Conservation (phyloP, 2,329 filamentous ascomycete genomes). For the Aspergillus oerlinghausenensis region DNA sequence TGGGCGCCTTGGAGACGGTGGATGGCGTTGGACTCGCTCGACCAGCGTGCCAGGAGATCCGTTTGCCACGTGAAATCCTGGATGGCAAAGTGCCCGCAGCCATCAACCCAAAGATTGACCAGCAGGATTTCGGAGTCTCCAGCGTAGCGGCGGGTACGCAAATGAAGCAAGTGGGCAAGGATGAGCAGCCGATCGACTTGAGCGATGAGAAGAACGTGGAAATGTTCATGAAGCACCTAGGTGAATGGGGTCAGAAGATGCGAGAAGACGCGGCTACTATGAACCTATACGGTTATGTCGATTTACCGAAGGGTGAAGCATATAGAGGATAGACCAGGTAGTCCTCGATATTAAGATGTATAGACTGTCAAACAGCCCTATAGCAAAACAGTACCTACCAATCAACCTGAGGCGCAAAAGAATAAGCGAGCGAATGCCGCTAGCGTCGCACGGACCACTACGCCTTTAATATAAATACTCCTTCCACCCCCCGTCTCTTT, state of each 20-base stretch:
- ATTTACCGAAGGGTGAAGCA: constrained; percentile 17
- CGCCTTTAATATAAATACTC: constrained; percentile 25
- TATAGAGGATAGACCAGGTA: background rate
- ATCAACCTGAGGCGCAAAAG: background rate
- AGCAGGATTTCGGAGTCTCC: constrained; percentile 50
- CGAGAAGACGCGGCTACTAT: constrained; percentile 33
- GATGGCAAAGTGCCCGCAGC: constrained; percentile 42
- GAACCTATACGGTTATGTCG: constrained; percentile 43
- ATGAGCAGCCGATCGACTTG: constrained; percentile 51
- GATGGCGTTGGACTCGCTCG: constrained; percentile 59
- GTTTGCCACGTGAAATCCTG: constrained; percentile 25
- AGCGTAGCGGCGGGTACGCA: constrained; percentile 47
- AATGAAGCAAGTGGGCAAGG: constrained; percentile 51
- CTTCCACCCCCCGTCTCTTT: constrained; percentile 19
- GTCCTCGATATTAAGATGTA: background rate
- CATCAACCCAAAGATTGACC: constrained; percentile 45
- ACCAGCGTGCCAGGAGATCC: constrained; percentile 49
- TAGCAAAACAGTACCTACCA: background rate
- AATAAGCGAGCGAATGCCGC: background rate
- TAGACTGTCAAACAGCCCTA: background rate
- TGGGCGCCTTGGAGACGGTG: constrained; percentile 52
- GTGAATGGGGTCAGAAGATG: constrained; percentile 40
- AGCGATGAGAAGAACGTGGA: constrained; percentile 46
- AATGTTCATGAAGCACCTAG: constrained; percentile 43
- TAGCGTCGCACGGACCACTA: constrained; percentile 12